Percentiles rank a stretch among this genome's conserved stretches.
phyloP scores from a whole-genome alignment of 257 asterid genomes.

The Jaltomata sinuosa region DNA sequence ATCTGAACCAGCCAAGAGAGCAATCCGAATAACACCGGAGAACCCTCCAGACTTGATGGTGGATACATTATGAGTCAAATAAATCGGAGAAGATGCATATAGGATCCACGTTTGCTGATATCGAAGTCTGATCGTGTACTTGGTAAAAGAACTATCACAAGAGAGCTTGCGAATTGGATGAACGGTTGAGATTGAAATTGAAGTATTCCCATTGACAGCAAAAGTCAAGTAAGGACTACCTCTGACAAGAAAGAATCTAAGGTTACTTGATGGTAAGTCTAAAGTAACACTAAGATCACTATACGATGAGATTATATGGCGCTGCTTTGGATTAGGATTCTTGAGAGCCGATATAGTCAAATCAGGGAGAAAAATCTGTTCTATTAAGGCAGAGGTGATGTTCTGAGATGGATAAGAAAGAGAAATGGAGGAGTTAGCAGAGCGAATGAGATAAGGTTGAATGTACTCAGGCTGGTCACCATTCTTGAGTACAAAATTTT shows the following conservation, averaged over 20 bases:
- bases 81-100: slow-evolving; percentile 61
- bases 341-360: slow-evolving; percentile 42
- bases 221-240: slow-evolving; percentile 90
- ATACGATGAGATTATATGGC: slow-evolving; percentile 61
- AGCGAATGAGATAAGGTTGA: slow-evolving; percentile 72
- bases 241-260: slow-evolving; percentile 68
- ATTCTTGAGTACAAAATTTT: slow-evolving; percentile 62
- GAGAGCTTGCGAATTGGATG: slow-evolving; percentile 51
- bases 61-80: slow-evolving; percentile 33
- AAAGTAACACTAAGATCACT: slow-evolving; percentile 68
- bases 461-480: slow-evolving; percentile 89
- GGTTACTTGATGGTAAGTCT: slow-evolving; percentile 59
- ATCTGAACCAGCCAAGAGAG: slow-evolving; percentile 46
- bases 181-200: slow-evolving; percentile 58
- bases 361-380: slow-evolving; percentile 58
- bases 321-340: slow-evolving; percentile 29
- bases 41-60: slow-evolving; percentile 40
- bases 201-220: slow-evolving; percentile 20
- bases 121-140: slow-evolving; percentile 56
- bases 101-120: slow-evolving; percentile 80
- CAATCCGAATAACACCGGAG: slow-evolving; percentile 64
- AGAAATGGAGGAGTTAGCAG: slow-evolving; percentile 48
- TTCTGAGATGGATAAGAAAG: slow-evolving; percentile 61
- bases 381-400: slow-evolving; percentile 38
- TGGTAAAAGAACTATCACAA: slow-evolving; percentile 42